Evolutionary conservation across 176 grass and related monocot genomes (phyloP), one percentile per base, ranked within the genome.

Genomic region (Phyllostachys edulis): DNA sequence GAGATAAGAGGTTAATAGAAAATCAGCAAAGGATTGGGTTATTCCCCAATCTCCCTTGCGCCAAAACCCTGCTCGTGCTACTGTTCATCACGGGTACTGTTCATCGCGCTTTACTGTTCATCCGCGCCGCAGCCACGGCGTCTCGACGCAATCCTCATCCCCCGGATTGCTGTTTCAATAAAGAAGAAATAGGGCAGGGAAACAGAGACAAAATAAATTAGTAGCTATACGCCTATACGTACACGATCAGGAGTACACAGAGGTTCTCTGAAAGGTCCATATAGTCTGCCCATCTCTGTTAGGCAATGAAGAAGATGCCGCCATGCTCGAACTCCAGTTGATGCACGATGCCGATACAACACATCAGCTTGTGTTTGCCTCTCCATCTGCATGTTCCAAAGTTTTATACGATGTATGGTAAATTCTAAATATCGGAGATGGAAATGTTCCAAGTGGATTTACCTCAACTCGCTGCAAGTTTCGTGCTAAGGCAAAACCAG

Each of bases 291-390:
- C 91, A 92, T 95, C 83, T 98, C 96, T 81, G 79, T 80, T 60
- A 98, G 51, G 62, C 96, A 90, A 86, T 92, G 96, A 82, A 98
- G 89, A 94, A 98, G 96, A 78, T 95, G 92, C 46, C 96, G 94
- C 96, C 96, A 98, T 80, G 96, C 96, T 44, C 84, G 87, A 90
- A 83, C 78, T 54, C 96, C 96, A 75, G 86, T 94, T 67, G 89
- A 95, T 29, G 80, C 80, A 71, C 56, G 89, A 72, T 94, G 89
- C 57, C 91, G 81, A 49, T 90, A 81, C 75, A 95, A 78, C 47
- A 95, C 69, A 89, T 90, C 87, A 83, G 89, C 91, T 89, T 90
- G 89, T 84, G 85, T 83, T 82, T 89, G 89, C 83, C 96, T 95
- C 82, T 95, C 96, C 89, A 98, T 92, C 96, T 98, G 93, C 84